phyloP scores from a whole-genome alignment of 1,284 basidiomycete species.

The Cystobasidium slooffiae region DNA sequence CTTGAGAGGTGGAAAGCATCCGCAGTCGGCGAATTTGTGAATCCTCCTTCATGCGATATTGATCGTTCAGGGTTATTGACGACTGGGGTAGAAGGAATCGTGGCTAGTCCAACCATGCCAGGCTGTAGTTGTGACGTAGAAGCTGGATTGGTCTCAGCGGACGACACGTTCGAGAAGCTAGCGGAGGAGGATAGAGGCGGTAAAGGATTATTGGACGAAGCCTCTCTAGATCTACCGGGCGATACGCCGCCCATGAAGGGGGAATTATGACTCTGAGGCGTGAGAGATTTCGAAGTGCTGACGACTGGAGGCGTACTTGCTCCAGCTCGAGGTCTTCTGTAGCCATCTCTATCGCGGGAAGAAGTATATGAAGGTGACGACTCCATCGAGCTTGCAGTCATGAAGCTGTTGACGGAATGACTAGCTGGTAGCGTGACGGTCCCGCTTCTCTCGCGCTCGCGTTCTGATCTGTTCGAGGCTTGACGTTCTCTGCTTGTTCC shows the following conservation, averaged over 20 bases:
- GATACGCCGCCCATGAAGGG: slow-evolving; percentile 16
- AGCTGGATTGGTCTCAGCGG: background rate
- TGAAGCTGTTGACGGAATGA: slow-evolving; percentile 27
- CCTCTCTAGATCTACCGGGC: background rate
- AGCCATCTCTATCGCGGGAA: slow-evolving; percentile 1
- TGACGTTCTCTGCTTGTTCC: slow-evolving; percentile 6
- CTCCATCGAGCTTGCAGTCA: slow-evolving; percentile 28
- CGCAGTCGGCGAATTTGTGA: slow-evolving; percentile 8
- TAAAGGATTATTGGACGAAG: slow-evolving; percentile 1
- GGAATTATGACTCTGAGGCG: slow-evolving; percentile 11
- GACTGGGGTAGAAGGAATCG: slow-evolving; percentile 32
- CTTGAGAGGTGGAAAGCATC: slow-evolving; percentile 3
- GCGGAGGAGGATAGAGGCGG: slow-evolving; percentile 19
- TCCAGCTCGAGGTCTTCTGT: slow-evolving; percentile 5
- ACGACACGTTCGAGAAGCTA: slow-evolving; percentile 3
- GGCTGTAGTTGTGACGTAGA: background rate
- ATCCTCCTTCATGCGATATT: background rate
- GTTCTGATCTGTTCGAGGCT: slow-evolving; percentile 15
- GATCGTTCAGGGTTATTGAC: slow-evolving; percentile 14
- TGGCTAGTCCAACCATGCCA: slow-evolving; percentile 13
- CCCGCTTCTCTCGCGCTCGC: slow-evolving; percentile 17
- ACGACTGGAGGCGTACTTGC: slow-evolving; percentile 28
- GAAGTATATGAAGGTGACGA: slow-evolving; percentile 10
- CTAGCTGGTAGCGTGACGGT: slow-evolving; percentile 22
- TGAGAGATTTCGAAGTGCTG: slow-evolving; percentile 1